Evolutionary conservation across 108 stramenopile species (phyloP), one percentile per base, ranked within the genome.

Genomic region (Hondaea fermentalgiana): DNA sequence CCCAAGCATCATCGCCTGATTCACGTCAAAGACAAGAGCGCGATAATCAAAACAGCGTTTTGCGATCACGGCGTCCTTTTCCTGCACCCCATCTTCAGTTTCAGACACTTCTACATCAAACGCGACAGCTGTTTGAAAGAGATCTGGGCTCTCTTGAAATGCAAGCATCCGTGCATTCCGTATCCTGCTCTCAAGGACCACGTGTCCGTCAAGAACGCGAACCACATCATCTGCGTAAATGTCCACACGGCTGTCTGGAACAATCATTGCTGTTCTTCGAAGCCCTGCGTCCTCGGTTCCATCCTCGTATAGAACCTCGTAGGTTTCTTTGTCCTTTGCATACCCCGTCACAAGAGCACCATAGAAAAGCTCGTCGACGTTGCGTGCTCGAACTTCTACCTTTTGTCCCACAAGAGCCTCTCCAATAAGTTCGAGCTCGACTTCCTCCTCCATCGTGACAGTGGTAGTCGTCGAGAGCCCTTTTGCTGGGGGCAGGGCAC

Each of bases 301-400:
- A 23, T 83, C 76, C 28, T 83, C 76, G 76, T 83, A 83, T 0
- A 83, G 45, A 2, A 83, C 76, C 10, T 8, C 28, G 76, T 83
- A 83, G 16, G 76, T 53, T 6, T 83, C 51, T 6, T 12, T 47
- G 6, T 35, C 76, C n/a, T 12, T 3, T 17, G 12, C 76, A 23
- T 53, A 47, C 49, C 6, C 6, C 76, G 51, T 53, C 19, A 83
- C 23, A 12, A 53, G 49, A 8, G 76, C 76, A 2, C 49, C 76
- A 53, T 83, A 83, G 76, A 53, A 83, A 10, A 83, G 51, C 28
- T 83, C 76, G 76, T 83, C 76, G 2, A 83, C 76, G 51, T 83
- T 83, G 51, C 51, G 19, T 23, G 76, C 76, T n/a, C 76, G 4
- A 23, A 83, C 76, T 28, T 83, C 76, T 12, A 83, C 76, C 28